Evolutionary conservation across 176 grass and related monocot species (phyloP), one percentile per base, ranked within the genome.

Genomic region (Oryza punctata): DNA sequence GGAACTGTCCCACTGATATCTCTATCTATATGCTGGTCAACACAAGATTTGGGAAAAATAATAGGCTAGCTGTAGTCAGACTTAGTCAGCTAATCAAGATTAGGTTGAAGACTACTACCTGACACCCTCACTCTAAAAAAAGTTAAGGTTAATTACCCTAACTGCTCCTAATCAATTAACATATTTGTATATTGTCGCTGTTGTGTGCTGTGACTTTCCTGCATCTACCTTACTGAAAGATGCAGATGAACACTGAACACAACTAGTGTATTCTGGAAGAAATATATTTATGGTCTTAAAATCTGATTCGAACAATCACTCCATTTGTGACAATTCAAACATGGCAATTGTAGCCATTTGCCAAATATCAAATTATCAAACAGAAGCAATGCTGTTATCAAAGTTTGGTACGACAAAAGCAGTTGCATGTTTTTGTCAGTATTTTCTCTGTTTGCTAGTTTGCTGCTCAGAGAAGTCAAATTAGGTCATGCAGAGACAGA

Each of bases 1-100:
- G 59, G 32, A 84, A 33, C 68, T 67, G 21, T 16, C 69, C 52
- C 86, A 57, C 4, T 24, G 67, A 16, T 72, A 16, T 72, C 45
- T 50, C 21, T 21, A 11, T 29, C 8, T 1, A 21, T 4, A 54
- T 47, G 46, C 64, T 65, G 43, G 83, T 86, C 72, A 86, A 73
- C 33, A 72, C 27, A 25, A 11, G 67, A 86, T 82, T 19, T 67
- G 25, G 50, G 16, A 19, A 2, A 54, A 54, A 10, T 15, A 72
- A 67, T 63, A 23, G 9, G 65, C 23, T 50, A 67, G 38, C 10
- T 67, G 24, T 35, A 27, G 38, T 10, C 40, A 37, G 67, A 57
- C 33, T 15, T 38, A 49, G 59, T 68, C 78, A 40, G 47, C 60
- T 29, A 87, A 71, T 65, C 67, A 65, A 61, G 61, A 67, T 83